A percentile compares a stretch with the other conserved stretches of the same genome.
These are phyloP conservation scores for Aureobasidium sp. DNA, from an alignment of 2,329 filamentous ascomycete genomes.

Conservation along the genomic window DNA sequence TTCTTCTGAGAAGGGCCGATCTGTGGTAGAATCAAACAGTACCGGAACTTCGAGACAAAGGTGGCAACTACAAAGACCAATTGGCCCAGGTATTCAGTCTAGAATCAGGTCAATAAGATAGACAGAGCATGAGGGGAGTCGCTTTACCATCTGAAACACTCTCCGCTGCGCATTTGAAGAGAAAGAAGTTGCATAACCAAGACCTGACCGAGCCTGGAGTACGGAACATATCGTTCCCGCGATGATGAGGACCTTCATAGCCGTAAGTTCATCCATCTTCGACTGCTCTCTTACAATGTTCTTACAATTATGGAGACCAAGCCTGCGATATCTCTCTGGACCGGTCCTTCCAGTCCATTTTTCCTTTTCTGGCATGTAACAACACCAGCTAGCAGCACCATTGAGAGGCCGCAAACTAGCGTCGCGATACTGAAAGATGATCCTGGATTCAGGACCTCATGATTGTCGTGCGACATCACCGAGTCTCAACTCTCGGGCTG, in stretches of 20 bases:
- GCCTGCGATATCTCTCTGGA: too few species aligned
- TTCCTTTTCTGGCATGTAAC: not conserved
- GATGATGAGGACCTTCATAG: not conserved
- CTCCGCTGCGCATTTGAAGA: not conserved
- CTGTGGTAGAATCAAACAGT: not conserved
- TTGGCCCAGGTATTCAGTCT: not conserved
- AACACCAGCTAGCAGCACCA: not conserved
- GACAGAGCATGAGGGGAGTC: not conserved
- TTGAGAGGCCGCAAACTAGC: not conserved
- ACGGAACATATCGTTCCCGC: not conserved
- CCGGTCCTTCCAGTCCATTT: too few species aligned
- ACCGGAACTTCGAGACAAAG: not conserved
- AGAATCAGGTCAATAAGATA: not conserved
- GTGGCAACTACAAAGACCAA: not conserved
- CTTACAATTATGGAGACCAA: too few species aligned
- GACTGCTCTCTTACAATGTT: too few species aligned
- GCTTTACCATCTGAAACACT: not conserved
- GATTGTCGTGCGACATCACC: not conserved
- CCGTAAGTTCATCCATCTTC: not conserved
- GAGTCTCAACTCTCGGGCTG: not conserved
- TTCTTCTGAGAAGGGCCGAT: too few species aligned
- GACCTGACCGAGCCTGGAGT: not conserved
- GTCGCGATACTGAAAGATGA: not conserved
- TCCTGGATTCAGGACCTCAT: not conserved
- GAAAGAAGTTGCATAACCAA: not conserved